Conservation (phyloP, 305 asterid genomes). For the Fraxinus ornus region DNA sequence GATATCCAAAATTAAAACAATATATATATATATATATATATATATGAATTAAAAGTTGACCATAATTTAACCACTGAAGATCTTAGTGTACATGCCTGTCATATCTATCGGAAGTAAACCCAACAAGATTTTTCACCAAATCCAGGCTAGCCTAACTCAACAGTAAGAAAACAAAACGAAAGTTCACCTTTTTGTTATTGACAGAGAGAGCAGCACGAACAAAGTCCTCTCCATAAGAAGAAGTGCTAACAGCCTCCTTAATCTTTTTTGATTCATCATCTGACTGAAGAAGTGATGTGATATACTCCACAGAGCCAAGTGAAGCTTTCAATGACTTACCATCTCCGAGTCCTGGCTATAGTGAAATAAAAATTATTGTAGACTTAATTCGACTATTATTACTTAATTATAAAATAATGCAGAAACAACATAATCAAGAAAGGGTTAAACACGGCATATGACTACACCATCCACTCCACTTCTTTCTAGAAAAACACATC, state of each 20-base stretch:
- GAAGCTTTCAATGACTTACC: constrained; percentile 80
- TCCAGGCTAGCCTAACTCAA: neutral
- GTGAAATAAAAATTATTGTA: constrained; percentile 28
- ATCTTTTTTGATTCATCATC: constrained; percentile 67
- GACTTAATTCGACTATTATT: constrained; percentile 27
- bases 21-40: too few species aligned
- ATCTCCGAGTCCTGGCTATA: constrained; percentile 85
- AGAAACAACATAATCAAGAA: neutral
- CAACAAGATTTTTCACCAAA: neutral
- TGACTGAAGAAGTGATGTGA: constrained; percentile 74
- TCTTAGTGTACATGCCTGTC: neutral
- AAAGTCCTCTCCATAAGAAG: constrained; percentile 71
- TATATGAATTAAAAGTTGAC: neutral
- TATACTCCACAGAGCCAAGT: constrained; percentile 92
- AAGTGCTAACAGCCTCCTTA: constrained; percentile 69
- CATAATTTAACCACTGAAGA: neutral
- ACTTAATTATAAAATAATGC: neutral
- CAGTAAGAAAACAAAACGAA: neutral
- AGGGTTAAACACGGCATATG: neutral
- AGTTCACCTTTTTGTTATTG: constrained; percentile 64
- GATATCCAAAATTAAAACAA: neutral
- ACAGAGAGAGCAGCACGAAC: constrained; percentile 91
- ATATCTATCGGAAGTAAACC: constrained; percentile 5
- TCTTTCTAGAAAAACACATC: neutral
- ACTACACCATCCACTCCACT: neutral